Percentiles rank a stretch among this genome's conserved stretches.
Evolutionary conservation across 2,329 filamentous ascomycete species (phyloP).

Genomic region (Sclerotinia borealis): DNA sequence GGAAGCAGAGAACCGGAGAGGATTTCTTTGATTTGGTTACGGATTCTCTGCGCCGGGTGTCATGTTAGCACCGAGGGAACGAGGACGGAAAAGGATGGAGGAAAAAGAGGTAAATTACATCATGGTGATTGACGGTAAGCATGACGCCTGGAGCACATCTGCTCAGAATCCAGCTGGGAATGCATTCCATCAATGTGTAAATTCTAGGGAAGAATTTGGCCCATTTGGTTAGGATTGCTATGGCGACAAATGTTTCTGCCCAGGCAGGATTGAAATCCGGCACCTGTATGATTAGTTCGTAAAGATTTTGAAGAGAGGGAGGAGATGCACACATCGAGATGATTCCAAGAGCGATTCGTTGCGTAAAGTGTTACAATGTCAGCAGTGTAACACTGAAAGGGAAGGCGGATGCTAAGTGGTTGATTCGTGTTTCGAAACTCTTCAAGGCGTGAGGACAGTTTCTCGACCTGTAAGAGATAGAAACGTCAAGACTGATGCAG

Average conservation of each 20-base stretch:
- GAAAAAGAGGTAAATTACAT: not conserved
- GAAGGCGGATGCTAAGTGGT: slow-evolving; percentile 17
- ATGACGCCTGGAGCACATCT: not conserved
- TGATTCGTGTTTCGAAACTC: slow-evolving; percentile 15
- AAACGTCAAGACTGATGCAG: not conserved
- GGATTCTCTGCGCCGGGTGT: slow-evolving; percentile 5
- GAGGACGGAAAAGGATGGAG: no score
- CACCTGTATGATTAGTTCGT: not conserved
- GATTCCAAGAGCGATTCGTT: not conserved
- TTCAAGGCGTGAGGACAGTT: slow-evolving; percentile 19
- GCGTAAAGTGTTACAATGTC: slow-evolving; percentile 22
- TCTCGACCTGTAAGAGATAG: slow-evolving; percentile 13
- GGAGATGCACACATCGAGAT: not conserved
- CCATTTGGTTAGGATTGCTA: not conserved
- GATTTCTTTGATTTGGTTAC: slow-evolving; percentile 1
- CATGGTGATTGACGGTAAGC: not conserved
- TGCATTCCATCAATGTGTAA: not conserved
- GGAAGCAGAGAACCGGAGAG: not conserved
- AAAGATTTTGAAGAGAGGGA: not conserved
- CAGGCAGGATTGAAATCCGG: slow-evolving; percentile 22
- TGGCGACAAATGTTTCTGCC: not conserved
- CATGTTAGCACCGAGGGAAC: not conserved
- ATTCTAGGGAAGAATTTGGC: not conserved
- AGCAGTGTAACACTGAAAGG: slow-evolving; percentile 20
- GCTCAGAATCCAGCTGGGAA: not conserved